These are phyloP conservation scores for Suhomyces coccinellae DNA, from an alignment of 1,139 yeast genomes.

Conservation along the genomic window DNA sequence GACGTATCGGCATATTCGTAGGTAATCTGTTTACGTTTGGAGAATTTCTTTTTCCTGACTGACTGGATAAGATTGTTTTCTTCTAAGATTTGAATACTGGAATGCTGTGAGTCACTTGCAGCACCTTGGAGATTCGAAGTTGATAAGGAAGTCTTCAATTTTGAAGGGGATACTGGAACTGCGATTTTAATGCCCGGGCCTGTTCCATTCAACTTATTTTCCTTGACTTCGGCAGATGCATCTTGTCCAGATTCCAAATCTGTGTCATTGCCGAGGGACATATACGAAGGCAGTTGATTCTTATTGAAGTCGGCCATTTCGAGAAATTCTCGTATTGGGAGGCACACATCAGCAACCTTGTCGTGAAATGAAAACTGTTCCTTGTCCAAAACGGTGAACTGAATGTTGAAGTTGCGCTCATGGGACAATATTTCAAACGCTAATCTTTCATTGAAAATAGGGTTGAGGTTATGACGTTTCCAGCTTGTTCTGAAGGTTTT, in stretches of 20 bases:
- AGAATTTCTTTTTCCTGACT: slow-evolving; percentile 29
- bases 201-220: not conserved
- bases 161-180: not conserved
- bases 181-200: not conserved
- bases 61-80: slow-evolving; percentile 35
- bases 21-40: slow-evolving; percentile 29
- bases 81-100: slow-evolving; percentile 28
- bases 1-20: slow-evolving; percentile 41
- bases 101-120: slow-evolving; percentile 11
- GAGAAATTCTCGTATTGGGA: slow-evolving; percentile 53
- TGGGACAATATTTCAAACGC: slow-evolving; percentile 73
- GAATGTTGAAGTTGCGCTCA: slow-evolving; percentile 65
- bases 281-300: slow-evolving; percentile 4
- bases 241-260: not conserved
- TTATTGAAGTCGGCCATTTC: slow-evolving; percentile 13
- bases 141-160: not conserved
- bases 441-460: slow-evolving; percentile 76
- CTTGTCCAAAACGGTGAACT: slow-evolving; percentile 76
- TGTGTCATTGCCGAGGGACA: slow-evolving; percentile 6
- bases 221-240: not conserved
- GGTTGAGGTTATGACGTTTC: slow-evolving; percentile 80
- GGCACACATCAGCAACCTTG: slow-evolving; percentile 64
- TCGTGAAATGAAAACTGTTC: slow-evolving; percentile 85
- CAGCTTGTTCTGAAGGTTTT: slow-evolving; percentile 85
- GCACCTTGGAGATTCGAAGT: not conserved